Percentiles rank a stretch among this genome's conserved stretches.
Evolutionary conservation across 1,139 yeast genomes (phyloP).

Genomic region (Zhuliangozyma parablackwelliae): DNA sequence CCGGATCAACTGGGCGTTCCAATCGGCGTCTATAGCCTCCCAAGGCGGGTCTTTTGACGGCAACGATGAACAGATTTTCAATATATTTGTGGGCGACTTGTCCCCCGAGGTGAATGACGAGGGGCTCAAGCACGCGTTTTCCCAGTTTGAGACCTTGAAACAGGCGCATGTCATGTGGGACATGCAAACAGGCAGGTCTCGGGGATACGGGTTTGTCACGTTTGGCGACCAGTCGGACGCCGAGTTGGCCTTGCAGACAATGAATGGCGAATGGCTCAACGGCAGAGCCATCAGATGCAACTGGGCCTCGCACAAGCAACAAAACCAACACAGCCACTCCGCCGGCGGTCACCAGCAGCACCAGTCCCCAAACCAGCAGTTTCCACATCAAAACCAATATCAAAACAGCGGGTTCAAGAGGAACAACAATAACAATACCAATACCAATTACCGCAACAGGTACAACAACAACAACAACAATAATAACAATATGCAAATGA

Average conservation of each 20-base stretch:
- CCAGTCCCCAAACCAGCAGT: conserved; percentile 4
- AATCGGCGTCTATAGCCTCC: conserved; percentile 50
- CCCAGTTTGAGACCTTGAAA: conserved; percentile 55
- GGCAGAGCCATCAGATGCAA: conserved; percentile 79
- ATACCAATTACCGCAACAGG: conserved; percentile 10
- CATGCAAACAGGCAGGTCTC: conserved; percentile 85
- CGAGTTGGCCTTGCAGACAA: conserved; percentile 62
- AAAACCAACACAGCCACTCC: conserved; percentile 9
- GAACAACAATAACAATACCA: conserved; percentile 12
- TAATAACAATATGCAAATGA: conserved; percentile 2
- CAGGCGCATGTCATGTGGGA: conserved; percentile 98
- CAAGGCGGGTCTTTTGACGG: conserved; percentile 18
- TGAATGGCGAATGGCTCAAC: conserved; percentile 71
- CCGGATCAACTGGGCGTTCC: conserved; percentile 79
- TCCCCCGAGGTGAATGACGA: conserved; percentile 83
- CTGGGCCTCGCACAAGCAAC: conserved; percentile 80
- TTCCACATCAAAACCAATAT: too few species aligned
- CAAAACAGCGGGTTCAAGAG: conserved; percentile 8
- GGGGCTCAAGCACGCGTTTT: conserved; percentile 54
- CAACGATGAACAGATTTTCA: conserved; percentile 51
- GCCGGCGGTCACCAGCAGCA: conserved; percentile 9
- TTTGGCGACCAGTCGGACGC: conserved; percentile 68
- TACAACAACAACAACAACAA: conserved; percentile 2
- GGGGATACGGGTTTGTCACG: conserved; percentile 93
- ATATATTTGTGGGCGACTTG: conserved; percentile 83